Conservation (phyloP, 306 rosid species). For the Vigna unguiculata region DNA sequence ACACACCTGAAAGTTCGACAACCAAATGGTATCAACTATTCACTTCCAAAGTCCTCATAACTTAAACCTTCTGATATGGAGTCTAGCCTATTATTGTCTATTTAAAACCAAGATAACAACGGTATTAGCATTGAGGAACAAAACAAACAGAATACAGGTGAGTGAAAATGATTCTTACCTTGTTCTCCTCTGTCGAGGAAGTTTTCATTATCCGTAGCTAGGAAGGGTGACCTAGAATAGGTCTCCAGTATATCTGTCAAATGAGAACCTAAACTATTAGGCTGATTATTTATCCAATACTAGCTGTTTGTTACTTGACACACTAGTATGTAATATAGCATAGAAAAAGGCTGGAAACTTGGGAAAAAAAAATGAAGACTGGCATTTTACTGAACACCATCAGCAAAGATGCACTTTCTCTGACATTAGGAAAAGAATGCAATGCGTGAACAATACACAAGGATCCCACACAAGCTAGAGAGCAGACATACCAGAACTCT, state of each 20-base stretch:
- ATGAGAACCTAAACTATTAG: slow-evolving; percentile 34
- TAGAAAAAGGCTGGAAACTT: slow-evolving; percentile 7
- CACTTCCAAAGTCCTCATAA: slow-evolving; percentile 88
- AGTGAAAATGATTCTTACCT: slow-evolving; percentile 55
- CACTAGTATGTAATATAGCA: background rate
- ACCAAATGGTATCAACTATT: slow-evolving; percentile 55
- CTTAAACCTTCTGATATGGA: slow-evolving; percentile 86
- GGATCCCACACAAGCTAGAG: slow-evolving; percentile 18
- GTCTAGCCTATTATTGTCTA: slow-evolving; percentile 77
- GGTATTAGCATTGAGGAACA: slow-evolving; percentile 38
- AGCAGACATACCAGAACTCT: slow-evolving; percentile 70
- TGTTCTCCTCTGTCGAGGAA: slow-evolving; percentile 76
- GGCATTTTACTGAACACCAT: slow-evolving; percentile 13
- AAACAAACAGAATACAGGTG: slow-evolving; percentile 20
- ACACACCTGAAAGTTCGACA: slow-evolving; percentile 42
- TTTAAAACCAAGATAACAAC: slow-evolving; percentile 41
- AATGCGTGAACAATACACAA: slow-evolving; percentile 34
- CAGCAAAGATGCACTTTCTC: slow-evolving; percentile 1
- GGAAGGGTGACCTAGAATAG: slow-evolving; percentile 78
- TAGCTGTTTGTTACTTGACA: slow-evolving; percentile 17
- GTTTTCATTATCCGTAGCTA: slow-evolving; percentile 67
- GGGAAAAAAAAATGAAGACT: slow-evolving; percentile 10
- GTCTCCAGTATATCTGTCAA: slow-evolving; percentile 82
- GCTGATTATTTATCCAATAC: slow-evolving; percentile 7
- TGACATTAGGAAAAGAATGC: background rate